Evolutionary conservation across 2,329 filamentous ascomycete genomes (phyloP).

Genomic region (Blastomyces percursus): DNA sequence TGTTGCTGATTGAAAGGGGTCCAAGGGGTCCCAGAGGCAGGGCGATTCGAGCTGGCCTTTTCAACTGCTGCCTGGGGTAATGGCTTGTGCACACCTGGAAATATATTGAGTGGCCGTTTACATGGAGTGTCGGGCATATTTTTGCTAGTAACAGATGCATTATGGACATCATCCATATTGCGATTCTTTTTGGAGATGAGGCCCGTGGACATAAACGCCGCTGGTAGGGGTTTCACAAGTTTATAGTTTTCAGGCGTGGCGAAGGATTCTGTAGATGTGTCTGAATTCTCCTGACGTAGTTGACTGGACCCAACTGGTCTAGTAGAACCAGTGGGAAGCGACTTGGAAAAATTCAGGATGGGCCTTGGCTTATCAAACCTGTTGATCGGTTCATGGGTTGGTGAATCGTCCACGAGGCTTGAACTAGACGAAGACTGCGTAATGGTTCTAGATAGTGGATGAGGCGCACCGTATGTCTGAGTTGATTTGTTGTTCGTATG

Average conservation of each 20-base stretch:
- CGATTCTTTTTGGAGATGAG: constrained; percentile 91
- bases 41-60: constrained; percentile 53
- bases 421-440: constrained; percentile 79
- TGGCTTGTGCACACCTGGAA: constrained; percentile 51
- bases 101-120: constrained; percentile 65
- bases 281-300: constrained; percentile 40
- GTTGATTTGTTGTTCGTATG: constrained; percentile 20
- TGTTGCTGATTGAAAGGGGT: constrained; percentile 60
- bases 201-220: constrained; percentile 88
- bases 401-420: constrained; percentile 63
- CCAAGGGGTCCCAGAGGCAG: constrained; percentile 67
- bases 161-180: constrained; percentile 56
- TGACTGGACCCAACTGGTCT: constrained; percentile 28
- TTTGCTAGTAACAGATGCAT: constrained; percentile 41
- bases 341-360: constrained; percentile 57
- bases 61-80: constrained; percentile 49
- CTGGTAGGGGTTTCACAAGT: constrained; percentile 61
- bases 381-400: constrained; percentile 48
- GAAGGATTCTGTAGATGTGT: constrained; percentile 44
- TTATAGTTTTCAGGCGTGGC: constrained; percentile 70
- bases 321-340: constrained; percentile 57
- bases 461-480: constrained; percentile 49
- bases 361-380: constrained; percentile 42
- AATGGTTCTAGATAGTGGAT: constrained; percentile 76
- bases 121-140: constrained; percentile 91